Percentiles rank a stretch among this genome's conserved stretches.
Evolutionary conservation across 2,329 filamentous ascomycete genomes (phyloP).

Genomic region (Curvularia hawaiiensis): DNA sequence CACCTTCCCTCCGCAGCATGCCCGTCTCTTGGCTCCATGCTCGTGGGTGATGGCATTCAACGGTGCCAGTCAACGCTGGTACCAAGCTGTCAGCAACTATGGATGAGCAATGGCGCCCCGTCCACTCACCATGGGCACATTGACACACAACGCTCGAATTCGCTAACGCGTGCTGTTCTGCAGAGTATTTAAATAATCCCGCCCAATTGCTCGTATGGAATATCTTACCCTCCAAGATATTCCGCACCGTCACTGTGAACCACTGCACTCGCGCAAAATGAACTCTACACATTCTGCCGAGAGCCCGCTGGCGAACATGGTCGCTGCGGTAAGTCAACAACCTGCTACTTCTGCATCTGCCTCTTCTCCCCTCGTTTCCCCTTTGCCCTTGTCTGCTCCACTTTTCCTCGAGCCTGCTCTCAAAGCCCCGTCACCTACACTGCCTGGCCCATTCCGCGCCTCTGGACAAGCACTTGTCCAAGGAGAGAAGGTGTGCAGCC

Average conservation of each 20-base stretch:
- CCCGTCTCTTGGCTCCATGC: constrained; percentile 5
- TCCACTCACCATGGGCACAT: constrained; percentile 14
- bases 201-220: constrained; percentile 34
- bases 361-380: constrained; percentile 6
- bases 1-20: background rate
- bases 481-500: background rate
- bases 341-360: constrained; percentile 5
- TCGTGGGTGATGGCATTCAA: constrained; percentile 12
- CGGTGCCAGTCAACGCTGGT: constrained; percentile 12
- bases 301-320: constrained; percentile 29
- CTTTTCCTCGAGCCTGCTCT: constrained; percentile 5
- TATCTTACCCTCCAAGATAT: constrained; percentile 48
- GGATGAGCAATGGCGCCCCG: constrained; percentile 4
- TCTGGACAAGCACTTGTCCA: background rate
- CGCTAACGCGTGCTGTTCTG: constrained; percentile 9
- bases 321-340: constrained; percentile 39
- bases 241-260: constrained; percentile 41
- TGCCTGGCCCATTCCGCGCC: constrained; percentile 7
- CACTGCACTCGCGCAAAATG: constrained; percentile 37
- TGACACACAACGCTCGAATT: background rate
- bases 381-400: constrained; percentile 1
- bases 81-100: constrained; percentile 21
- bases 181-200: constrained; percentile 21
- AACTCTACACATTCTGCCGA: constrained; percentile 31
- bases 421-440: background rate